Base-by-base conservation (phyloP, 345 rosid genomes). In the Arabis alpina region DNA sequence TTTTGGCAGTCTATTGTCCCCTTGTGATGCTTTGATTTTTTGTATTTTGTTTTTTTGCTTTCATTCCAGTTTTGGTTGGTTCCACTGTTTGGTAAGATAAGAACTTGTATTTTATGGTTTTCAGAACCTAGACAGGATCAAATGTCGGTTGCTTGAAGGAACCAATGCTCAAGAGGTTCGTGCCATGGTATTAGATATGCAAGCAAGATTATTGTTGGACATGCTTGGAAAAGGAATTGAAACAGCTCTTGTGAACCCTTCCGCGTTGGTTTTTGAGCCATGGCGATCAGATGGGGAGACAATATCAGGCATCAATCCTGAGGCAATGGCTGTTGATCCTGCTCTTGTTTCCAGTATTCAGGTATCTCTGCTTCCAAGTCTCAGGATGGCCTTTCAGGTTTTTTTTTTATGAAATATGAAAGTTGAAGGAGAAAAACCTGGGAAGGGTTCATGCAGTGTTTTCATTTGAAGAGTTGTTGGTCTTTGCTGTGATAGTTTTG, bases 111-210 rank as follows among this genome's bases (percentile, higher is more conserved):
- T 72, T 61, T 27, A 58, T 79, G 34, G 49, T 54, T 52, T 82
- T 86, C 92, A 94, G 99, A 92, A 89, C 73, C 87, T 94, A 49
- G 99, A 94, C 85, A 86, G 98, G 80, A 89, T 94, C 76, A 94
- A 94, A 77, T 94, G 99, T 77, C 85, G 99, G 79, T 80, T 94
- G 45, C 79, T 94, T 75, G 99, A 95, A 84, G 99, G 99, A 77
- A 87, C 88, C 79, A 95, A 92, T 79, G 98, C 98, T 66, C 99
- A 95, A 79, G 99, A 95, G 83, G 98, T 92, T 58, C 91, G 98
- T 79, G 99, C 99, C 79, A 90, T 95, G 99, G 99, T 95, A 75
- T 80, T 95, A 63, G 99, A 95, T 74, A 95, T 95, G 99, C 98
- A 95, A 78, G 97, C 99, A 7, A 86, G 99, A 79, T 70, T 95